Conservation (phyloP, 2,329 filamentous ascomycete genomes). For the Ceratocystis eucalypticola region DNA sequence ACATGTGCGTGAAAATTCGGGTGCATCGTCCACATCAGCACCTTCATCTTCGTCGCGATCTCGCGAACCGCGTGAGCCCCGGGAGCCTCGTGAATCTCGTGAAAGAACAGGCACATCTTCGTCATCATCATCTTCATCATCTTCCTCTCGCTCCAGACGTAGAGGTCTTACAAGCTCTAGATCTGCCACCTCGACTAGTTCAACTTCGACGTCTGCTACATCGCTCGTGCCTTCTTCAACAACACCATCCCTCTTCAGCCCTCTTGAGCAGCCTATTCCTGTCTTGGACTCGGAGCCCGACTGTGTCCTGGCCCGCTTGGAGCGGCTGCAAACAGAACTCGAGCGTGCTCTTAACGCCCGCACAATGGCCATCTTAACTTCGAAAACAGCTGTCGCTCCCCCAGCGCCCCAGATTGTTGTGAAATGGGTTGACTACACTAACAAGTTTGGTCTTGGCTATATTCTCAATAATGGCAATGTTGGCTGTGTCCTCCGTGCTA, state of each 20-base stretch:
- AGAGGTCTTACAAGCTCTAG: constrained; percentile 7
- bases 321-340: constrained; percentile 44
- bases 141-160: constrained; percentile 12
- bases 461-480: constrained; percentile 71
- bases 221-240: constrained; percentile 21
- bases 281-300: constrained; percentile 45
- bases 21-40: background rate
- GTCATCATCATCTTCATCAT: constrained; percentile 7
- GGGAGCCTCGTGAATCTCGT: constrained; percentile 6
- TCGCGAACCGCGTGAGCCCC: background rate
- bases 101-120: constrained; percentile 8
- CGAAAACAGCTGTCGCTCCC: constrained; percentile 40
- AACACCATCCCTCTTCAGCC: constrained; percentile 41
- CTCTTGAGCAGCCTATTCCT: constrained; percentile 36
- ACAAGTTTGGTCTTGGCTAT: constrained; percentile 74
- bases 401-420: constrained; percentile 51
- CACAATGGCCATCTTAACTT: constrained; percentile 46
- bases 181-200: constrained; percentile 7
- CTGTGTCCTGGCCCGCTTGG: constrained; percentile 41
- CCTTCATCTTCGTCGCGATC: constrained; percentile 14
- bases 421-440: constrained; percentile 82
- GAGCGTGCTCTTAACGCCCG: constrained; percentile 50
- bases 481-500: constrained; percentile 51
- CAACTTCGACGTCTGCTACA: constrained; percentile 1
- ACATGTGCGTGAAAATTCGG: constrained; percentile 15